phyloP scores from a whole-genome alignment of 768 basidiomycete genomes.

The Epithele typhae region DNA sequence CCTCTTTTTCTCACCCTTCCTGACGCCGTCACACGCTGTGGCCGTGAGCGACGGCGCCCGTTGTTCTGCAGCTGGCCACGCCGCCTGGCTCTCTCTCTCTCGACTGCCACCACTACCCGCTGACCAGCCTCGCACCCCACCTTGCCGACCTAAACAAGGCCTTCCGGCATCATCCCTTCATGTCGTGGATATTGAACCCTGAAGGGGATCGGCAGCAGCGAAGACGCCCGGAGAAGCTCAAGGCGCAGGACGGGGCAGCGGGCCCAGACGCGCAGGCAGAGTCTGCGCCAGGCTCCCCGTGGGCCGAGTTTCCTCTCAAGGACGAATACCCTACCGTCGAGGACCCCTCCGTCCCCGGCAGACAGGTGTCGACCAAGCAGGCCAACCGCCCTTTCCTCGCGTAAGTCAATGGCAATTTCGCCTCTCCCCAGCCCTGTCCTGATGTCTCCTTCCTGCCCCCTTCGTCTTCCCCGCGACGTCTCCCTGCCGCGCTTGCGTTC shows the following conservation, averaged over 20 bases:
- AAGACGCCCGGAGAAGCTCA: constrained; percentile 18
- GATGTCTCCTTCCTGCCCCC: constrained; percentile 1
- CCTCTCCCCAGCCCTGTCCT: constrained; percentile 2
- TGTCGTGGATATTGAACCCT: constrained; percentile 66
- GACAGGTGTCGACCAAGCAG: constrained; percentile 74
- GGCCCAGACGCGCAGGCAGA: constrained; percentile 15
- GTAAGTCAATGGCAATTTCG: no score
- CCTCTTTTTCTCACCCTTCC: no score
- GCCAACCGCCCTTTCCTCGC: constrained; percentile 85
- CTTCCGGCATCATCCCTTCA: no score
- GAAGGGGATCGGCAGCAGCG: constrained; percentile 22
- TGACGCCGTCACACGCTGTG: no score
- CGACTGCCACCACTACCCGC: no score
- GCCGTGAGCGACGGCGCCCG: no score
- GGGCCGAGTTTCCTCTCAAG: constrained; percentile 24
- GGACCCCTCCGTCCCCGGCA: constrained; percentile 60
- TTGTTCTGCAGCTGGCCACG: no score
- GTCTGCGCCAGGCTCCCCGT: constrained; percentile 21
- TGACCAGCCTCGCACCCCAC: no score
- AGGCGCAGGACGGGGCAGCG: constrained; percentile 8
- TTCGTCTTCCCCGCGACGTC: no score
- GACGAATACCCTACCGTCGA: constrained; percentile 47
- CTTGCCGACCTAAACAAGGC: no score
- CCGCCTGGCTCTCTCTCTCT: no score
- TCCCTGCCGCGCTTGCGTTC: no score